phyloP scores from a whole-genome alignment of 1,284 basidiomycete species.

The Trichosporon ovoides region DNA sequence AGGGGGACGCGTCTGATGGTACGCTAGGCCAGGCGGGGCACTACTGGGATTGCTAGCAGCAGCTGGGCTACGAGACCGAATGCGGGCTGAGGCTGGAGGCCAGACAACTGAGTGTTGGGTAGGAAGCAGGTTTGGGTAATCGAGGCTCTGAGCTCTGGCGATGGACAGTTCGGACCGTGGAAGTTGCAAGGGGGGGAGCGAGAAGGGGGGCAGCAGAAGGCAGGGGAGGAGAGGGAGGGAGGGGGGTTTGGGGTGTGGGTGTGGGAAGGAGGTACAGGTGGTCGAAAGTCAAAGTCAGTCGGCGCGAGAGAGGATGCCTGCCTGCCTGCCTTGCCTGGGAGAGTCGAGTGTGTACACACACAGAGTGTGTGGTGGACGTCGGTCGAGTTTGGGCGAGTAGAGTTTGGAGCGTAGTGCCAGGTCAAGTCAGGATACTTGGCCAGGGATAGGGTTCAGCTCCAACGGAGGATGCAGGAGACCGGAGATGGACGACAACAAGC shows the following conservation, averaged over 20 bases:
- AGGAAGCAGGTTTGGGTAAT: too few relatives aligned
- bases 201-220: neutral
- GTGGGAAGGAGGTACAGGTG: slow-evolving; percentile 5
- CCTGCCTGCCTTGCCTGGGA: too few relatives aligned
- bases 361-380: neutral
- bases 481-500: slow-evolving; percentile 4
- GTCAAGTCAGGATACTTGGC: too few relatives aligned
- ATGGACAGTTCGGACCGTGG: neutral
- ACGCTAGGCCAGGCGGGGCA: neutral
- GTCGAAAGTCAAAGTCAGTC: neutral
- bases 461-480: too few relatives aligned
- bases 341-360: too few relatives aligned
- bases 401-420: slow-evolving; percentile 4
- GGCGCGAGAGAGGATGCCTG: too few relatives aligned
- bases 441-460: neutral
- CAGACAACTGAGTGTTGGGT: too few relatives aligned
- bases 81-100: too few relatives aligned
- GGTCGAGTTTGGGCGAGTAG: slow-evolving; percentile 1
- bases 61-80: too few relatives aligned
- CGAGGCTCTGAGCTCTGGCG: neutral
- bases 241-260: too few relatives aligned
- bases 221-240: neutral
- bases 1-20: slow-evolving; percentile 6
- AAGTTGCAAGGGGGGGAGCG: neutral
- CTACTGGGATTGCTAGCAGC: neutral